Base-by-base conservation (phyloP, 768 basidiomycete genomes). In the Podaxis sp. region DNA sequence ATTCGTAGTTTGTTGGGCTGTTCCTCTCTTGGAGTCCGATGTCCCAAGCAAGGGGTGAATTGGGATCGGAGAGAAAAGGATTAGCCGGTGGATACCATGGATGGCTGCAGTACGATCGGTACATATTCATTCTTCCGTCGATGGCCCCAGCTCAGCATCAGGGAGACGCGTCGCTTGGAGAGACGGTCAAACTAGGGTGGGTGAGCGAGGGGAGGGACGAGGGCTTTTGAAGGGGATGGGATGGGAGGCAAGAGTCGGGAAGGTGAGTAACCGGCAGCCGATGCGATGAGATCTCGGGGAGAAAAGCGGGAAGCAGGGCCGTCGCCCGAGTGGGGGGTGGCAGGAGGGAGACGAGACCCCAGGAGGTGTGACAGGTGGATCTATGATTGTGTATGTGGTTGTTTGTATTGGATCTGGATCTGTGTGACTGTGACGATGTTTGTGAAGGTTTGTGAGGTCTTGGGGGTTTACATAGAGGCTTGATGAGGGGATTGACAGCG, bases 281-380 rank as follows among this genome's bases (percentile, higher is more conserved):
- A 55, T 12, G 24, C 44, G 55, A 57, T 63, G 46, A 8, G 61
- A 63, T 63, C 61, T 63, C 52, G 61, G 61, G 53, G 61, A 38
- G 61, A 26, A 2, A 24, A 4, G 33, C 42, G 61, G 61, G 26
- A 36, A 36, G 12, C 46, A 62, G 61, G 61, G 53, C 61, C 61
- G 61, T 38, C 36, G 61, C n/a, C 61, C 61, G 61, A 55, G 22
- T 5, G 24, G 39, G 39, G 52, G 42, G 59, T 46, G 33, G 28
- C 53, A 46, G 53, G 42, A 28, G 40, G 61, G 33, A 12, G 13
- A 15, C 36, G 12, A 24, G 52, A 48, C 61, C 61, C 61, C 42
- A 48, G 22, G 7, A 48, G 13, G 9, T 28, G 54, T 62, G 61
- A 63, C 61, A 63, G 36, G 55, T 52, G 44, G 61, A 62, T 62